These are phyloP conservation scores for Tephrocybe sp. DNA, from an alignment of 768 basidiomycete genomes.

Conservation along the genomic window DNA sequence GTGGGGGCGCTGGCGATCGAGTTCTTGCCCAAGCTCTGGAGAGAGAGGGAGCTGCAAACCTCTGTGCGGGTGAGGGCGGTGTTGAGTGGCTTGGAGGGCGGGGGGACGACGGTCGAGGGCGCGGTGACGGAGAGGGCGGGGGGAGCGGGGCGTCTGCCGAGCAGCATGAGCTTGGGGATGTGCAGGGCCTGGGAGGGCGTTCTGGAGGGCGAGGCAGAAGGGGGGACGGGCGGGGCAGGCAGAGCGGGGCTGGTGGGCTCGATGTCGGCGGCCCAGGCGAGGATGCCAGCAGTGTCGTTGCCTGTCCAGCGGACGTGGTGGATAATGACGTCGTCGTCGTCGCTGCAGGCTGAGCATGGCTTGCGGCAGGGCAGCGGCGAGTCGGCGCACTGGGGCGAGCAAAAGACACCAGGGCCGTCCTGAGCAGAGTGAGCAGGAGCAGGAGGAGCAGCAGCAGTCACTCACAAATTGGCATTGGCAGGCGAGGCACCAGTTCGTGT, in stretches of 20 bases:
- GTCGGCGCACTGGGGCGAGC: conserved; percentile 49
- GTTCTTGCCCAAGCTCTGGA: no score
- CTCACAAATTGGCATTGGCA: conserved; percentile 58
- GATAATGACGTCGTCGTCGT: conserved; percentile 26
- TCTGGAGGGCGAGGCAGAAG: conserved; percentile 9
- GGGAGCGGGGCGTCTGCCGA: conserved; percentile 38
- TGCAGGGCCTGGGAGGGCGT: conserved; percentile 1
- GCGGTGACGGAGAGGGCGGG: conserved; percentile 51
- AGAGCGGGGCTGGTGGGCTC: conserved; percentile 29
- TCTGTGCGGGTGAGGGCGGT: conserved; percentile 28
- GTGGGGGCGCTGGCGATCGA: conserved; percentile 38
- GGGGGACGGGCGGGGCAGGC: conserved; percentile 12
- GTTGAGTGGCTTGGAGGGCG: conserved; percentile 29
- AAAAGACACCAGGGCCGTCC: conserved; percentile 46
- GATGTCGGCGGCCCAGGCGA: conserved; percentile 45
- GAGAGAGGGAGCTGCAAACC: conserved; percentile 24
- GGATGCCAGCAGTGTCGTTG: conserved; percentile 42
- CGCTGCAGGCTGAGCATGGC: conserved; percentile 14
- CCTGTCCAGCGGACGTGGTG: conserved; percentile 35
- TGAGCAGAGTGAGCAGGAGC: conserved; percentile 23
- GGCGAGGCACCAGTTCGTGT: conserved; percentile 70
- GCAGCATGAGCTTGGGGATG: conserved; percentile 39
- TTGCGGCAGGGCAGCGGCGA: conserved; percentile 22
- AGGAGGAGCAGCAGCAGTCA: conserved; percentile 25
- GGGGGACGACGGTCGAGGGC: conserved; percentile 28